Percentiles rank a stretch among this genome's conserved stretches.
phyloP scores from a whole-genome alignment of 495 filamentous ascomycete genomes.

The Penicillium cataractarum region DNA sequence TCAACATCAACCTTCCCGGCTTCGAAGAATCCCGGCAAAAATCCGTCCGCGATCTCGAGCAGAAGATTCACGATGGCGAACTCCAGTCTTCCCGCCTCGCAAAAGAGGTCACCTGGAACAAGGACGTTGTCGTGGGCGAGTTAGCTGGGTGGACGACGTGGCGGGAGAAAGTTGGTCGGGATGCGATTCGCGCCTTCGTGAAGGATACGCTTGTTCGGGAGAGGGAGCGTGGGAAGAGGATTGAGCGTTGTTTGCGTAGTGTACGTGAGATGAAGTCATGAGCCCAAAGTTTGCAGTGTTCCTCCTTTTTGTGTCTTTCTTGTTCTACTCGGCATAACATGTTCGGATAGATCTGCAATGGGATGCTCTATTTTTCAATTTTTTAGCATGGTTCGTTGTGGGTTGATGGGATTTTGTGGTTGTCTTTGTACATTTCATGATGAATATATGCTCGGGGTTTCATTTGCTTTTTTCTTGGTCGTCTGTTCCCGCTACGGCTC shows the following conservation, averaged over 20 bases:
- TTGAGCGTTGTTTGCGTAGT: slow-evolving; percentile 63
- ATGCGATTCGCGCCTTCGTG: slow-evolving; percentile 74
- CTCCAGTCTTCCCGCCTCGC: slow-evolving; percentile 67
- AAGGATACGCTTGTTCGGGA: slow-evolving; percentile 78
- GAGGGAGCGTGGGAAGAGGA: slow-evolving; percentile 74
- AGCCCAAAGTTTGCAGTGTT: too few relatives aligned
- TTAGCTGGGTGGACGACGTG: slow-evolving; percentile 92
- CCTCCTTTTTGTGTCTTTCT: not conserved
- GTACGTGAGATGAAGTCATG: slow-evolving; percentile 37
- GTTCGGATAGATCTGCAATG: slow-evolving; percentile 20
- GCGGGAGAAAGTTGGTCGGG: slow-evolving; percentile 74
- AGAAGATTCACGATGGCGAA: slow-evolving; percentile 67
- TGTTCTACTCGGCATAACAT: slow-evolving; percentile 5
- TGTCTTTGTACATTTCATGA: slow-evolving; percentile 29
- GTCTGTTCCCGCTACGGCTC: slow-evolving; percentile 1
- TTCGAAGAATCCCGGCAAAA: slow-evolving; percentile 88
- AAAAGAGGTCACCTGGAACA: slow-evolving; percentile 84
- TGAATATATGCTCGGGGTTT: slow-evolving; percentile 21
- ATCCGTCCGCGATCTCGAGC: slow-evolving; percentile 75
- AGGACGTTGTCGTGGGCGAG: slow-evolving; percentile 89
- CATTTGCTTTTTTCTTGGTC: slow-evolving; percentile 13
- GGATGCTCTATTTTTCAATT: not conserved
- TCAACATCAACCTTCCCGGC: slow-evolving; percentile 53
- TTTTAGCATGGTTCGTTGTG: not conserved
- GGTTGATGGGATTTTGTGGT: not conserved